Evolutionary conservation across 768 basidiomycete genomes (phyloP).

Genomic region (Trametes cingulata): DNA sequence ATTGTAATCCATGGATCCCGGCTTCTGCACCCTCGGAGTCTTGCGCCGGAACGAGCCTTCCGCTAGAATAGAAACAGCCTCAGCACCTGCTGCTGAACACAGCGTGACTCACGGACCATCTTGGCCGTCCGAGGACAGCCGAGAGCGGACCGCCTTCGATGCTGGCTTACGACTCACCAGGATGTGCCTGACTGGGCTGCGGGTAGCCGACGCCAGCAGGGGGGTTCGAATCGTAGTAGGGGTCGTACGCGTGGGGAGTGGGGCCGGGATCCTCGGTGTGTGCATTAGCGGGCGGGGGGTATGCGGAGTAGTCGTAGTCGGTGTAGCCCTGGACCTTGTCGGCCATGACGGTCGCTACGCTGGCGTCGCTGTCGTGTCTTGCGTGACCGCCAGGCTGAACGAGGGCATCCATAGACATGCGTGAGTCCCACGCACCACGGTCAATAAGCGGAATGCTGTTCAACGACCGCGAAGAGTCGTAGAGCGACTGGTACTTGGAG

Average conservation of each 20-base stretch:
- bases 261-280: slow-evolving; percentile 43
- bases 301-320: slow-evolving; percentile 25
- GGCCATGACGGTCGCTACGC: slow-evolving; percentile 55
- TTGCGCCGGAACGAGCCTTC: slow-evolving; percentile 47
- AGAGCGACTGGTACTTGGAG: slow-evolving; percentile 73
- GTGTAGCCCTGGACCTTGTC: slow-evolving; percentile 39
- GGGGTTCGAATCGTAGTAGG: slow-evolving; percentile 22
- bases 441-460: slow-evolving; percentile 67
- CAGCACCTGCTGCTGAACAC: not conserved
- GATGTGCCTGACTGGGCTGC: slow-evolving; percentile 43
- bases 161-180: slow-evolving; percentile 44
- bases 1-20: slow-evolving; percentile 24
- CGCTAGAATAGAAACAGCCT: slow-evolving; percentile 32
- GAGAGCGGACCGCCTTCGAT: slow-evolving; percentile 9
- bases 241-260: slow-evolving; percentile 38
- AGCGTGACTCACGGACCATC: slow-evolving; percentile 29
- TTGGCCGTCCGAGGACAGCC: slow-evolving; percentile 29
- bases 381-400: slow-evolving; percentile 30
- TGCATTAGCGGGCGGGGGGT: slow-evolving; percentile 31
- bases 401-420: slow-evolving; percentile 47
- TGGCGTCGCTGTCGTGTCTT: slow-evolving; percentile 53
- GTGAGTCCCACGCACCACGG: slow-evolving; percentile 71
- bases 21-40: slow-evolving; percentile 37
- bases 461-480: slow-evolving; percentile 55
- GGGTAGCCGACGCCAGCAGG: slow-evolving; percentile 38